A percentile compares a stretch with the other conserved stretches of the same genome.
These are phyloP conservation scores for Bryoerythrophyllum caledonicum DNA, from an alignment of 225 moss, liverwort and hornwort species.

Conservation along the genomic window DNA sequence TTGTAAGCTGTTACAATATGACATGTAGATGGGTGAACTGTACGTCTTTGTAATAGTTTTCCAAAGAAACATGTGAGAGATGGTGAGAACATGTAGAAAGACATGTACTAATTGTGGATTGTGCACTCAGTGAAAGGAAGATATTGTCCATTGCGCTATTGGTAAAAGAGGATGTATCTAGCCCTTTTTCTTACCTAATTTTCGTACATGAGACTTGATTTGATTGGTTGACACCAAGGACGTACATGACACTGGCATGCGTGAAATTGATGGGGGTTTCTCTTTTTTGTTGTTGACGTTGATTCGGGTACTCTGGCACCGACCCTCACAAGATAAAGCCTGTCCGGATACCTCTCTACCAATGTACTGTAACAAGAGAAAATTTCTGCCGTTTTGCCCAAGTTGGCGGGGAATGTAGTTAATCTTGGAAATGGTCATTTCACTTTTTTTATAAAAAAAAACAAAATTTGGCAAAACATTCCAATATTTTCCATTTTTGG, in stretches of 20 bases:
- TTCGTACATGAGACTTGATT: not conserved
- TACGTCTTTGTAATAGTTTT: not conserved
- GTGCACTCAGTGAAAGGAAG: not conserved
- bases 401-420: too few relatives aligned
- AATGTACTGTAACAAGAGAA: not conserved
- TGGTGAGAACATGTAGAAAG: not conserved
- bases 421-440: too few relatives aligned
- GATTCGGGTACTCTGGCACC: not conserved
- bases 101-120: slow-evolving; percentile 7
- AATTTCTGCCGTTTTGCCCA: not conserved
- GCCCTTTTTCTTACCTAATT: not conserved
- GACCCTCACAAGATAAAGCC: not conserved
- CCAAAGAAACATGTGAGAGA: not conserved
- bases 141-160: not conserved
- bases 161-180: not conserved
- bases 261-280: not conserved
- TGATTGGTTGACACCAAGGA: not conserved
- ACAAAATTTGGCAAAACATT: too few relatives aligned
- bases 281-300: not conserved
- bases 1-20: too few relatives aligned
- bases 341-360: not conserved
- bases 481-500: too few relatives aligned
- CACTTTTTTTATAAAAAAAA: too few relatives aligned
- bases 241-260: not conserved
- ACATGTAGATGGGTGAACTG: too few relatives aligned